These are phyloP conservation scores for Funneliformis caledonium DNA, from an alignment of 371 early-diverging fungal genomes.

Conservation along the genomic window DNA sequence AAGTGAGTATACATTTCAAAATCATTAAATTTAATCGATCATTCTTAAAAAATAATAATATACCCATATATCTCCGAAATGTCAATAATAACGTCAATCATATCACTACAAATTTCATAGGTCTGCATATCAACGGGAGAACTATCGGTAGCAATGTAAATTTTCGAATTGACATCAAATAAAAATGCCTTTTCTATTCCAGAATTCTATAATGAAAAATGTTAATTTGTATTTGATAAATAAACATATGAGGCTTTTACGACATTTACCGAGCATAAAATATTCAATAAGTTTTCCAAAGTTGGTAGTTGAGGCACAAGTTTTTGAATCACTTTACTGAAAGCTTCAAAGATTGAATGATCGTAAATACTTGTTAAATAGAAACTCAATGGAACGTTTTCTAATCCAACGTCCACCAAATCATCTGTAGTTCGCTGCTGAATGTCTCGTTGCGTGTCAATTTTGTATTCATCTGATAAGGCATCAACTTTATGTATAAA, in stretches of 20 bases:
- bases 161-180: slow-evolving; percentile 87
- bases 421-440: slow-evolving; percentile 89
- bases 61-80: slow-evolving; percentile 82
- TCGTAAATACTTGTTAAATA: slow-evolving; percentile 94
- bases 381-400: slow-evolving; percentile 81
- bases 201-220: slow-evolving; percentile 68
- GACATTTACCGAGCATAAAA: slow-evolving; percentile 81
- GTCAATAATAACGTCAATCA: slow-evolving; percentile 93
- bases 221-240: not conserved
- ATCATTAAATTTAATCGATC: not conserved
- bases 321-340: slow-evolving; percentile 93
- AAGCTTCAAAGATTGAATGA: slow-evolving; percentile 94
- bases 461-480: slow-evolving; percentile 90
- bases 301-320: slow-evolving; percentile 87
- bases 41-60: slow-evolving; percentile 22
- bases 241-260: not conserved
- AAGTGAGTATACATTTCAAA: not conserved
- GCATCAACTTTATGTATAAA: slow-evolving; percentile 97
- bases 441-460: slow-evolving; percentile 92
- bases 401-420: slow-evolving; percentile 79
- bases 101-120: slow-evolving; percentile 92
- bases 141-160: slow-evolving; percentile 94
- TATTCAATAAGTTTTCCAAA: slow-evolving; percentile 91
- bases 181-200: slow-evolving; percentile 95
- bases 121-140: slow-evolving; percentile 93